Evolutionary conservation across 1,284 basidiomycete genomes (phyloP).

Genomic region (Coniophora puteana): DNA sequence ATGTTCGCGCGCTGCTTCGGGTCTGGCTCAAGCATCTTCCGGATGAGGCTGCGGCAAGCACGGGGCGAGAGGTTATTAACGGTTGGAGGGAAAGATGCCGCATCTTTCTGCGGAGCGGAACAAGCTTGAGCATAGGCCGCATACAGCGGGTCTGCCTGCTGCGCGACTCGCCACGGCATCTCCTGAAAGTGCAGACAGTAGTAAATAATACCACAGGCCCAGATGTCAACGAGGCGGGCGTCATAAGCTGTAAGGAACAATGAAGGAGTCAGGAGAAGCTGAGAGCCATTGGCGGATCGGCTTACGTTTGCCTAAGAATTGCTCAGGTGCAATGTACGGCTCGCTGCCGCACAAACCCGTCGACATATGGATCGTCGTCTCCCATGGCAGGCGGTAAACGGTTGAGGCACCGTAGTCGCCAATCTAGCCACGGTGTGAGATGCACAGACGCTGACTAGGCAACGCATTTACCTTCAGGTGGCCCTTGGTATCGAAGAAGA

Average conservation of each 20-base stretch:
- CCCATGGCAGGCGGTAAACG: constrained; percentile 98
- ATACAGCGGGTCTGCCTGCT: constrained; percentile 81
- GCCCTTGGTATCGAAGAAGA: constrained; percentile 90
- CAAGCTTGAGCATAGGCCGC: constrained; percentile 78
- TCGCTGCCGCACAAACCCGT: constrained; percentile 97
- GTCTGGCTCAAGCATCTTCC: constrained; percentile 96
- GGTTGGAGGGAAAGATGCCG: constrained; percentile 54
- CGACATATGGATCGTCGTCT: constrained; percentile 93
- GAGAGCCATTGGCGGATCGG: constrained; percentile 25
- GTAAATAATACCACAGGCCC: constrained; percentile 96
- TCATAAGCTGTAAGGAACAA: constrained; percentile 76
- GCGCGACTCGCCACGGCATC: constrained; percentile 95
- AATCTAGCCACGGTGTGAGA: constrained; percentile 52
- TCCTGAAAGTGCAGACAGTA: constrained; percentile 98
- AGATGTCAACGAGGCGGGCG: constrained; percentile 94
- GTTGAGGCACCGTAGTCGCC: constrained; percentile 99
- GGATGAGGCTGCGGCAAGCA: constrained; percentile 80
- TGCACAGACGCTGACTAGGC: not conserved
- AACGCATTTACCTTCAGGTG: constrained; percentile 78
- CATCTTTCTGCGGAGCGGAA: constrained; percentile 29
- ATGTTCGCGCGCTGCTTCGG: constrained; percentile 78
- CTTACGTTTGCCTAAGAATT: constrained; percentile 95
- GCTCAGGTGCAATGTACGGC: constrained; percentile 98
- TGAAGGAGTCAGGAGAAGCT: constrained; percentile 22
- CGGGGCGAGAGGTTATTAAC: constrained; percentile 89